These are phyloP conservation scores for Venturia effusa DNA, from an alignment of 2,329 filamentous ascomycete genomes.

Conservation along the genomic window DNA sequence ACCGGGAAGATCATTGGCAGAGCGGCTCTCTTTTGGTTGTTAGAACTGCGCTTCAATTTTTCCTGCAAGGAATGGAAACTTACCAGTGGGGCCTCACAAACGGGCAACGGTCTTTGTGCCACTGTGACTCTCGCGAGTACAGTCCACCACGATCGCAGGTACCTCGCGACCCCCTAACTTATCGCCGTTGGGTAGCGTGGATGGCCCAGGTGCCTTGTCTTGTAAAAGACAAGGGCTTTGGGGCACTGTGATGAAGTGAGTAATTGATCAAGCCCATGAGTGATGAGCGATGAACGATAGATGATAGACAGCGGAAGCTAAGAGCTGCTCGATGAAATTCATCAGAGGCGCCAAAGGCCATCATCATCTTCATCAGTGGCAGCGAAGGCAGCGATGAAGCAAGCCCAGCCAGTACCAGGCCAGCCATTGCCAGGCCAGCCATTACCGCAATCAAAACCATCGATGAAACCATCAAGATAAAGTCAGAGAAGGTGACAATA, in stretches of 20 bases:
- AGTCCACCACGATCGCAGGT: not conserved
- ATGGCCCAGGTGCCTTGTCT: no score
- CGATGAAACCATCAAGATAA: not conserved
- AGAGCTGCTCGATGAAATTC: not conserved
- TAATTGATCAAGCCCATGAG: not conserved
- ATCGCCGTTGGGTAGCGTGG: not conserved
- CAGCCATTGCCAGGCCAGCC: not conserved
- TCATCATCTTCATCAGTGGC: not conserved
- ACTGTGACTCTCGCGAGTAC: not conserved
- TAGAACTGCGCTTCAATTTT: no score
- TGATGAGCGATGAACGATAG: not conserved
- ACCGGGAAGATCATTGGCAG: conserved; percentile 13
- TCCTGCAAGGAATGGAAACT: not conserved
- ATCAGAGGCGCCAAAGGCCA: not conserved
- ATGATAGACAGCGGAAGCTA: not conserved
- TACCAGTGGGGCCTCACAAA: not conserved
- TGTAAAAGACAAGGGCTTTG: not conserved
- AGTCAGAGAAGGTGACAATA: not conserved
- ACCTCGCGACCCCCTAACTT: not conserved
- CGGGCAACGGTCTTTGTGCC: not conserved
- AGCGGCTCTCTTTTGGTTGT: no score
- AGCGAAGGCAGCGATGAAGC: not conserved
- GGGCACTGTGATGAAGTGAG: not conserved
- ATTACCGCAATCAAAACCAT: not conserved
- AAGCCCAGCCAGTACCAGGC: not conserved